Evolutionary conservation across 306 rosid species (phyloP), one percentile per base, ranked within the genome.

Genomic region (Fagus crenata): DNA sequence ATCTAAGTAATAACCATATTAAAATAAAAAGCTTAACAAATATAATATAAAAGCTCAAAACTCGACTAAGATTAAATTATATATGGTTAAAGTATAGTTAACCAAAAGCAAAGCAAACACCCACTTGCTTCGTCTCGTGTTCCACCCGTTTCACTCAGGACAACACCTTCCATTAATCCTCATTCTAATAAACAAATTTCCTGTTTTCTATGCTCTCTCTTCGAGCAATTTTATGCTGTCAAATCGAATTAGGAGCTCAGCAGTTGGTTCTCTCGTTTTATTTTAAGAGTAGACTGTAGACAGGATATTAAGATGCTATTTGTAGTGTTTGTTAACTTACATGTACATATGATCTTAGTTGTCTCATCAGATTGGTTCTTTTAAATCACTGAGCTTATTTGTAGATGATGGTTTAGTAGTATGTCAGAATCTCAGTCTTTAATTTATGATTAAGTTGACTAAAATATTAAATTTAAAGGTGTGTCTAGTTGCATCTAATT

Each of bases 111-210:
- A 79, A 81, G 67, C 85, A 85, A 82, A 75, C 80, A 76, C 64
- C 93, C 87, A 87, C 89, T 84, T 84, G 90, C 87, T 79, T 49
- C 63, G 80, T 84, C 93, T 89, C 83, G 95, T 87, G 90, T 84
- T 88, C 86, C 86, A 72, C 90, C 97, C 94, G 49, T 59, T 67
- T 67, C 79, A 46, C 75, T 74, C 68, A 40, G 53, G 74, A 76
- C 75, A 84, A 81, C 86, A 81, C 73, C 85, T 82, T 69, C 86
- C 81, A 84, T 59, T 74, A 81, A 81, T 75, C 75, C 85, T 63
- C 39, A 39, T 77, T 75, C 71, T 54, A 70, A 75, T 75, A 73
- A 40, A 18, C 7, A 59, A 71, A 55, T 33, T 75, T 12, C 2
- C 18, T 53, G 28, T 75, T 72, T 56, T 76, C 41, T 51, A 72